These are phyloP conservation scores for Volutella citrinella DNA, from an alignment of 2,329 filamentous ascomycete genomes.

Conservation along the genomic window DNA sequence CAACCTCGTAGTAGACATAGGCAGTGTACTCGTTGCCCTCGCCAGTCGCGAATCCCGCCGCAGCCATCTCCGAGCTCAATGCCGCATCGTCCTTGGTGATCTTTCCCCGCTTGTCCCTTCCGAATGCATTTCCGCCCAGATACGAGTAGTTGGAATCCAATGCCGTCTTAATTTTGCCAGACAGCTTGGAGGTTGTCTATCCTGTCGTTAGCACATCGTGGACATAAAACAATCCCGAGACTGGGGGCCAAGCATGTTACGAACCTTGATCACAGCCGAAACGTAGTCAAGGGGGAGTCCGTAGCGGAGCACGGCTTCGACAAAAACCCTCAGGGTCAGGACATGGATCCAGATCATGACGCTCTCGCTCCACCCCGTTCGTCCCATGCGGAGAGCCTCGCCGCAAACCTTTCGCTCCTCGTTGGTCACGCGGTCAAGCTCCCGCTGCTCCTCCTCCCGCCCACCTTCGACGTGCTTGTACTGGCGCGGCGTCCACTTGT, in stretches of 20 bases:
- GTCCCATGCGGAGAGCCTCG: constrained; percentile 79
- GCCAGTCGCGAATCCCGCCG: constrained; percentile 62
- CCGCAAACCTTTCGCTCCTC: constrained; percentile 93
- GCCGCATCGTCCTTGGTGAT: constrained; percentile 85
- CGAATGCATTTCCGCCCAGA: constrained; percentile 90
- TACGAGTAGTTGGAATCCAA: constrained; percentile 87
- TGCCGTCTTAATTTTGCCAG: constrained; percentile 73
- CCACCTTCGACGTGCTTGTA: constrained; percentile 92
- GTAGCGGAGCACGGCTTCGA: constrained; percentile 96
- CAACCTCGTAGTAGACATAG: constrained; percentile 96
- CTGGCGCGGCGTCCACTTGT: constrained; percentile 91
- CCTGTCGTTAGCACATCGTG: constrained; percentile 18
- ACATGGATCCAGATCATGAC: constrained; percentile 97
- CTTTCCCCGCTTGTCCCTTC: constrained; percentile 88
- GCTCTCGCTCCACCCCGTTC: constrained; percentile 93
- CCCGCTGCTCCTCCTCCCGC: constrained; percentile 81
- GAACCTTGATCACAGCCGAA: constrained; percentile 78
- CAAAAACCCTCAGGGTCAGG: constrained; percentile 86
- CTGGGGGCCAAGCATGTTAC: too few relatives aligned
- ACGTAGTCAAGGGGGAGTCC: constrained; percentile 89
- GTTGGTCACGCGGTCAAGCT: constrained; percentile 75
- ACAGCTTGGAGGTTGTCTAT: constrained; percentile 78
- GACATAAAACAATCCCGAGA: too few relatives aligned
- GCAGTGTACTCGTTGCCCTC: constrained; percentile 86
- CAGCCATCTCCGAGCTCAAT: constrained; percentile 78